A percentile compares a stretch with the other conserved stretches of the same genome.
These are phyloP conservation scores for Juncus inflexus DNA, from an alignment of 176 grass and related monocot species.

Conservation along the genomic window DNA sequence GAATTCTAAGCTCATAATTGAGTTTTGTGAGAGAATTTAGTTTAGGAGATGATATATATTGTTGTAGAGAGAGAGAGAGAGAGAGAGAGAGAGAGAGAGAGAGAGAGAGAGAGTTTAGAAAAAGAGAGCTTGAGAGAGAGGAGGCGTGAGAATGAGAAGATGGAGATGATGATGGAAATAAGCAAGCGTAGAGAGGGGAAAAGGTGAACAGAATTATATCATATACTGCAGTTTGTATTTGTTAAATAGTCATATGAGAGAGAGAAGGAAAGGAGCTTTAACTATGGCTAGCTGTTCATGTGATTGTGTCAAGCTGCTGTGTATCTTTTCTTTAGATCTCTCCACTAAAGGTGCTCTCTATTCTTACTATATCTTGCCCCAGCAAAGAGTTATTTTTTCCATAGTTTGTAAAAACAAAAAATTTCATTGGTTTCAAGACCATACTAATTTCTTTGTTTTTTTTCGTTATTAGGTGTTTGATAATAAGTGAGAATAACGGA, in stretches of 20 bases:
- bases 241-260: constrained; percentile 54
- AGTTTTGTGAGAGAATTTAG: not conserved
- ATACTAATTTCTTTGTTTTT: too few species aligned
- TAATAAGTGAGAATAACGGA: too few species aligned
- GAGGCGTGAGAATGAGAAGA: constrained; percentile 33
- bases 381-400: not conserved
- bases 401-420: not conserved
- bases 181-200: constrained; percentile 35
- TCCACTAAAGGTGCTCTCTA: not conserved
- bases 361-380: not conserved
- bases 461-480: too few species aligned
- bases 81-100: too few species aligned
- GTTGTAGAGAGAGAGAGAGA: not conserved
- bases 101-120: not conserved
- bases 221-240: constrained; percentile 32
- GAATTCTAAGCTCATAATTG: constrained; percentile 53
- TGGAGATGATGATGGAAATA: constrained; percentile 56
- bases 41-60: constrained; percentile 12
- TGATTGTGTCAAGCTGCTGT: constrained; percentile 25
- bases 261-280: constrained; percentile 15
- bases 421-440: too few species aligned
- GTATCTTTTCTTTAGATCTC: constrained; percentile 22
- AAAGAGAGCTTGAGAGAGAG: constrained; percentile 3
- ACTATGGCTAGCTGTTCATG: constrained; percentile 26
- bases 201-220: constrained; percentile 70